Evolutionary conservation across 176 grass and related monocot species (phyloP).

Genomic region (Ensete glaucum): DNA sequence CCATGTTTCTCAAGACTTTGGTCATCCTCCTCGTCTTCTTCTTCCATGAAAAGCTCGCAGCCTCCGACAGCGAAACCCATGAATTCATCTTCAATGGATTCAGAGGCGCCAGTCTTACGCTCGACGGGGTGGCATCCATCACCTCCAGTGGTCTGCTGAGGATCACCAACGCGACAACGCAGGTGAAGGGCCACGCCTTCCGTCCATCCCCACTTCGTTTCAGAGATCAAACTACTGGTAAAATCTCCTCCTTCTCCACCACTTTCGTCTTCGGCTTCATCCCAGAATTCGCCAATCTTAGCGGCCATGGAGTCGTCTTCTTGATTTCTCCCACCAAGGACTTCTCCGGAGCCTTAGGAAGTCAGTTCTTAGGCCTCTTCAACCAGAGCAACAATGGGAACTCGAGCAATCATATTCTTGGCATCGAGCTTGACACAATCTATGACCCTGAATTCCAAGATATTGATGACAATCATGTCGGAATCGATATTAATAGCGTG

Average conservation of each 20-base stretch:
- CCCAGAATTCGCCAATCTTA: background rate
- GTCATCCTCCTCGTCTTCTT: background rate
- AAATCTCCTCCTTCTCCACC: constrained; percentile 14
- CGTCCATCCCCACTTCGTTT: constrained; percentile 20
- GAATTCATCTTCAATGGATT: constrained; percentile 33
- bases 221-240: background rate
- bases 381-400: constrained; percentile 4
- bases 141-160: constrained; percentile 17
- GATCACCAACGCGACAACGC: constrained; percentile 20
- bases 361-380: constrained; percentile 26
- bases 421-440: constrained; percentile 25
- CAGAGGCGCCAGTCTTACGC: constrained; percentile 9
- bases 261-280: constrained; percentile 7
- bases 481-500: constrained; percentile 19
- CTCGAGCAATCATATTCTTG: constrained; percentile 21
- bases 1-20: background rate
- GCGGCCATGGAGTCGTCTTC: constrained; percentile 25
- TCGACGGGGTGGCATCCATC: constrained; percentile 22
- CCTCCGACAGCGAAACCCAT: background rate
- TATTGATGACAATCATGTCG: constrained; percentile 17
- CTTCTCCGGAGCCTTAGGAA: constrained; percentile 10
- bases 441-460: constrained; percentile 9
- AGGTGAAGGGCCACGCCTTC: constrained; percentile 21
- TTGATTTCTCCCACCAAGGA: constrained; percentile 10
- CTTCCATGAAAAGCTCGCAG: background rate